Conservation (phyloP, 129 eudicot species). For the Tagetes patula region DNA sequence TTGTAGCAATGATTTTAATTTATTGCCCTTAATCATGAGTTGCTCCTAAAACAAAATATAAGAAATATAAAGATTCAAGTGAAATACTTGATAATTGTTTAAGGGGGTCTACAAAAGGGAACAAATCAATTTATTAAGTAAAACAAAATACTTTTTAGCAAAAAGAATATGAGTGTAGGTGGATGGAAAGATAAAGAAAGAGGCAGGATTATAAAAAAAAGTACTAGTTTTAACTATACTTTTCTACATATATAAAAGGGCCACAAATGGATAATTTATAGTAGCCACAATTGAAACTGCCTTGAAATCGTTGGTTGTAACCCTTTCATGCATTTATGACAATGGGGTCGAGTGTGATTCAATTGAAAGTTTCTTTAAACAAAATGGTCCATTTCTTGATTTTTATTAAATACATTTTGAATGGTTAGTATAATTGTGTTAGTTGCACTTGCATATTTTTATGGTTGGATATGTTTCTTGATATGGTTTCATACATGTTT, state of each 20-base stretch:
- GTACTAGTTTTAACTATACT: slow-evolving; percentile 23
- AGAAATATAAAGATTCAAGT: slow-evolving; percentile 12
- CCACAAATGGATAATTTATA: slow-evolving; percentile 35
- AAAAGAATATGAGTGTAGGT: slow-evolving; percentile 28
- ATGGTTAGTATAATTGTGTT: slow-evolving; percentile 22
- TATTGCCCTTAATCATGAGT: slow-evolving; percentile 29
- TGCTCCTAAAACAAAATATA: slow-evolving; percentile 19
- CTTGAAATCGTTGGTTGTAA: slow-evolving; percentile 26
- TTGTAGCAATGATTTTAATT: slow-evolving; percentile 33
- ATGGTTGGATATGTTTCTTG: slow-evolving; percentile 27
- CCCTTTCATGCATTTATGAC: slow-evolving; percentile 47
- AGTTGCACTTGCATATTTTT: slow-evolving; percentile 10
- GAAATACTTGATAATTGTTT: slow-evolving; percentile 23
- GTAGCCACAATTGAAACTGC: slow-evolving; percentile 36
- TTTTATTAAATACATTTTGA: slow-evolving; percentile 22
- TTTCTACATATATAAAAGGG: slow-evolving; percentile 22
- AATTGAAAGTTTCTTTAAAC: slow-evolving; percentile 23
- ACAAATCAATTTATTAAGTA: background rate
- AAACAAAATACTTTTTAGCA: slow-evolving; percentile 26
- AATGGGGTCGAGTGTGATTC: slow-evolving; percentile 39
- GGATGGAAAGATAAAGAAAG: slow-evolving; percentile 37
- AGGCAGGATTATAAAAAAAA: slow-evolving; percentile 5
- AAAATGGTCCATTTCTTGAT: slow-evolving; percentile 34
- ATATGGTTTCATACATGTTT: slow-evolving; percentile 1
- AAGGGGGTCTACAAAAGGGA: slow-evolving; percentile 26